phyloP scores from a whole-genome alignment of 1,139 yeast species.

The Geotrichum siamense region DNA sequence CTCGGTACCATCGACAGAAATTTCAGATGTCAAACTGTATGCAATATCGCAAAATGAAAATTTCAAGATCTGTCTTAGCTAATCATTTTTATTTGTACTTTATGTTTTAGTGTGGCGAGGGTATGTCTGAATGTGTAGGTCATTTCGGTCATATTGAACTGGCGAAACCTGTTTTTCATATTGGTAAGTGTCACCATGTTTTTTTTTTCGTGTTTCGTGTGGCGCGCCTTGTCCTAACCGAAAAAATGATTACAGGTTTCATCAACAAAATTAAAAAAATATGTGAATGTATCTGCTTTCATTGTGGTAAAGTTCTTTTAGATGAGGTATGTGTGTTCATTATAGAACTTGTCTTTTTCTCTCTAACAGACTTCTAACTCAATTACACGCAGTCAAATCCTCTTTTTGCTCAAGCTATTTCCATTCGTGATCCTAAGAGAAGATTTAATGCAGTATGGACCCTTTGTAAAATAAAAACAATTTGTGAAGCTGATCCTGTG shows the following conservation, averaged over 20 bases:
- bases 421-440: slow-evolving; percentile 88
- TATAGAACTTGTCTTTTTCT: no score
- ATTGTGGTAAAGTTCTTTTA: slow-evolving; percentile 87
- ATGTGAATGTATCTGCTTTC: slow-evolving; percentile 96
- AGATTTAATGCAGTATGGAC: slow-evolving; percentile 97
- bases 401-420: slow-evolving; percentile 80
- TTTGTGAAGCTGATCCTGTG: slow-evolving; percentile 86
- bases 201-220: slow-evolving; percentile 1
- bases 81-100: no score
- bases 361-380: not conserved
- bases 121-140: slow-evolving; percentile 99
- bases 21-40: slow-evolving; percentile 84
- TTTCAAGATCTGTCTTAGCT: slow-evolving; percentile 3
- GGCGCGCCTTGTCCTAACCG: not conserved
- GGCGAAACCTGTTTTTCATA: slow-evolving; percentile 97
- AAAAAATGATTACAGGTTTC: slow-evolving; percentile 44
- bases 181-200: slow-evolving; percentile 43
- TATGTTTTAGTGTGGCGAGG: slow-evolving; percentile 69
- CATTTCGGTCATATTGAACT: slow-evolving; percentile 98
- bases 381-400: slow-evolving; percentile 41
- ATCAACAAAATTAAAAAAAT: slow-evolving; percentile 89
- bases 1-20: slow-evolving; percentile 95
- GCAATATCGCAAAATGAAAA: no score
- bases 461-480: slow-evolving; percentile 82
- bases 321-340: slow-evolving; percentile 60